Conservation (phyloP, 352 stramenopile genomes). For the Albugo laibachii region DNA sequence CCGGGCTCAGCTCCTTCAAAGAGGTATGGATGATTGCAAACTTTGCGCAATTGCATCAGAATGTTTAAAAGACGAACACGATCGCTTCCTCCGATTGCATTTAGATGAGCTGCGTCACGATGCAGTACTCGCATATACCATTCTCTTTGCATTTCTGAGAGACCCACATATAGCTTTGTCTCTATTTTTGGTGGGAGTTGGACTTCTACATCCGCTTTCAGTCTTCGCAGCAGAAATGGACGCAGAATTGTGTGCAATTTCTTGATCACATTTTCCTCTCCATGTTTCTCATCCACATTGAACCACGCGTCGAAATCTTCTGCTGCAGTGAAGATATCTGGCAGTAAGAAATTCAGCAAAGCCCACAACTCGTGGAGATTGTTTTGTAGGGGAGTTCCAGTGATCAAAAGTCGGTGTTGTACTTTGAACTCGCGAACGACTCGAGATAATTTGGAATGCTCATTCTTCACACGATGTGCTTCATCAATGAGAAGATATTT, state of each 20-base stretch:
- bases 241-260: slow-evolving; percentile 94
- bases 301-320: slow-evolving; percentile 99
- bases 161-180: slow-evolving; percentile 95
- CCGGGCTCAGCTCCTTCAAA: slow-evolving; percentile 96
- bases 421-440: slow-evolving; percentile 82
- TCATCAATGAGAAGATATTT: slow-evolving; percentile 97
- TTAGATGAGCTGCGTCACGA: slow-evolving; percentile 90
- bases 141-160: slow-evolving; percentile 95
- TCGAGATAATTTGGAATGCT: slow-evolving; percentile 76
- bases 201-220: slow-evolving; percentile 98
- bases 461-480: slow-evolving; percentile 97
- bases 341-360: slow-evolving; percentile 98
- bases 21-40: slow-evolving; percentile 99
- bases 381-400: slow-evolving; percentile 97
- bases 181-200: slow-evolving; percentile 95
- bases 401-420: slow-evolving; percentile 90
- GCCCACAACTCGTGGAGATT: slow-evolving; percentile 99
- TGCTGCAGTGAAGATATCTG: slow-evolving; percentile 83
- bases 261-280: slow-evolving; percentile 94
- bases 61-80: slow-evolving; percentile 93
- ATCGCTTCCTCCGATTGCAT: slow-evolving; percentile 92
- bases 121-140: slow-evolving; percentile 97
- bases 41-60: slow-evolving; percentile 97
- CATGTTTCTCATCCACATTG: slow-evolving; percentile 90
- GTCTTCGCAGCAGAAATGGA: slow-evolving; percentile 93